phyloP scores from a whole-genome alignment of 192 early-diverging fungal genomes.

The Pilaira anomala region DNA sequence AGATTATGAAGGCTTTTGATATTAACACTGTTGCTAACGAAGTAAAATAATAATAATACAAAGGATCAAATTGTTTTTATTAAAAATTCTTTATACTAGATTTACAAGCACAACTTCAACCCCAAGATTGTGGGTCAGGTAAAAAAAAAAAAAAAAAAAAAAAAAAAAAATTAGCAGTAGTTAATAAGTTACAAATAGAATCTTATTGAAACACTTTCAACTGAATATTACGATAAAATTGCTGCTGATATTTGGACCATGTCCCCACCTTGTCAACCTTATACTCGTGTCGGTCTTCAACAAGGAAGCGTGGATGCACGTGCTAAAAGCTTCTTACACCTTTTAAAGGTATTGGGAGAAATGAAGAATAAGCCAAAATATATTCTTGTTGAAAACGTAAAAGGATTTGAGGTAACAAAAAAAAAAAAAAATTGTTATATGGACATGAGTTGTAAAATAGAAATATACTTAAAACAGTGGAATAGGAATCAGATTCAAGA shows the following conservation, averaged over 20 bases:
- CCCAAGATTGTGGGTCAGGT: constrained; percentile 30
- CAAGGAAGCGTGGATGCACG: constrained; percentile 69
- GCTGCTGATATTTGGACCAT: constrained; percentile 74
- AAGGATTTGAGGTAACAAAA: constrained; percentile 65
- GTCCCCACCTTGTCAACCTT: constrained; percentile 82
- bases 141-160: neutral
- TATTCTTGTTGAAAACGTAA: constrained; percentile 78
- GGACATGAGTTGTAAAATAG: too few species aligned
- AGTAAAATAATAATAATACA: constrained; percentile 27
- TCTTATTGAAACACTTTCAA: constrained; percentile 60
- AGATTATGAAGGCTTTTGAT: constrained; percentile 89
- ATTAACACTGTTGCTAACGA: constrained; percentile 90
- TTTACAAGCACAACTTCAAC: constrained; percentile 36
- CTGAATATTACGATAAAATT: constrained; percentile 57
- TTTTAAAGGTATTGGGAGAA: constrained; percentile 61
- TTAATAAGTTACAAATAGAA: too few species aligned
- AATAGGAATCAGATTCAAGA: constrained; percentile 53
- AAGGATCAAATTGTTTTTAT: neutral
- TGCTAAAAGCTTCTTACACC: constrained; percentile 70
- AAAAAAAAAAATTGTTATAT: too few species aligned
- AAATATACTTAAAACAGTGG: too few species aligned
- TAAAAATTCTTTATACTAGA: constrained; percentile 8
- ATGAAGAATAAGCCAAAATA: constrained; percentile 57
- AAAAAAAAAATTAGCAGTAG: too few species aligned
- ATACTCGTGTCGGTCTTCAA: constrained; percentile 69